Conservation (phyloP, 1,284 basidiomycete species). For the Tylopilus sp. region DNA sequence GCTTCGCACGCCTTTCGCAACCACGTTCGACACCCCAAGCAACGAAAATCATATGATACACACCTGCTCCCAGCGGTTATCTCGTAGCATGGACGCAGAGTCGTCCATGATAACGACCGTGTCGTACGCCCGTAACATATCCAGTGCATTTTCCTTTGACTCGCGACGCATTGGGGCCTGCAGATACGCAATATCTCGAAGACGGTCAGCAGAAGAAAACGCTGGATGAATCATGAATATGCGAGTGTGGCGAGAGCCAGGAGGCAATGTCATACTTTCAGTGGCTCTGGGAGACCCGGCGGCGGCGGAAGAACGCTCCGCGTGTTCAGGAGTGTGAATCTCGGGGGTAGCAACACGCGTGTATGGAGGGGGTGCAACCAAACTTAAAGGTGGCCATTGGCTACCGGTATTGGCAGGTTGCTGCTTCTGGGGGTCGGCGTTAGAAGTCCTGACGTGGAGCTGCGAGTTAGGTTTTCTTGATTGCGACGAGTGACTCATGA, state of each 20-base stretch:
- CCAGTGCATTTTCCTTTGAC: constrained; percentile 41
- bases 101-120: constrained; percentile 58
- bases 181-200: constrained; percentile 24
- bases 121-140: constrained; percentile 44
- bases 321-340: constrained; percentile 2
- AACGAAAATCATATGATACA: constrained; percentile 1
- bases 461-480: constrained; percentile 7
- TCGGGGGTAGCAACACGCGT: constrained; percentile 1
- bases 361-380: constrained; percentile 23
- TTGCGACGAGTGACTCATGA: constrained; percentile 15
- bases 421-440: constrained; percentile 4
- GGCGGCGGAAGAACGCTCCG: constrained; percentile 6
- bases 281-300: constrained; percentile 4
- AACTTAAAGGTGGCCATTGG: constrained; percentile 4
- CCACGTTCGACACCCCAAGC: background rate
- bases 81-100: constrained; percentile 50
- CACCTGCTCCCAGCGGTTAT: constrained; percentile 47
- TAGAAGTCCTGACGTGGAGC: background rate
- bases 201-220: constrained; percentile 14
- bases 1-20: constrained; percentile 30
- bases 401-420: background rate
- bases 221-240: constrained; percentile 25
- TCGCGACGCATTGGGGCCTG: constrained; percentile 27
- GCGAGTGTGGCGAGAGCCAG: constrained; percentile 20
- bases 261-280: constrained; percentile 21